A percentile compares a stretch with the other conserved stretches of the same genome.
These are phyloP conservation scores for Blastobotrys petasosporus DNA, from an alignment of 1,139 yeast species.

Conservation along the genomic window DNA sequence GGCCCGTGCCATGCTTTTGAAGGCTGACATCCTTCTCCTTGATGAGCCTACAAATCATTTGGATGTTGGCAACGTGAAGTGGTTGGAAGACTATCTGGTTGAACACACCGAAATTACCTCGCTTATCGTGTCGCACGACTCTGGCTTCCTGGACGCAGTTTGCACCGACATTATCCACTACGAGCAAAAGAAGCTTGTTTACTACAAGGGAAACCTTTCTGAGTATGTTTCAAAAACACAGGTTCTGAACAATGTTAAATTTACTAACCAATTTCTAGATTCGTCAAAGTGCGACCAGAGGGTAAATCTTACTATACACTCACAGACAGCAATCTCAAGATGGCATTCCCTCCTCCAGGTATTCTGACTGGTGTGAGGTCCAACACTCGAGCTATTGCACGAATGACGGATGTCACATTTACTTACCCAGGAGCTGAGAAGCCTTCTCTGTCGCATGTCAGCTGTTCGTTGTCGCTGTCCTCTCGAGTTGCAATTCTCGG, in stretches of 20 bases:
- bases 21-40: constrained; percentile 86
- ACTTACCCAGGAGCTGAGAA: constrained; percentile 83
- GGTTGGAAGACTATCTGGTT: constrained; percentile 84
- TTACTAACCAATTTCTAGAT: constrained; percentile 27
- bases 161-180: constrained; percentile 97
- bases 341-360: constrained; percentile 99
- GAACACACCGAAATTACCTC: constrained; percentile 81
- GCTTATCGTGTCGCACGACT: constrained; percentile 93
- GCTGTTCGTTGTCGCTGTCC: constrained; percentile 82
- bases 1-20: constrained; percentile 97
- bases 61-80: constrained; percentile 88
- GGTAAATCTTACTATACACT: constrained; percentile 96
- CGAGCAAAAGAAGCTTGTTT: constrained; percentile 89
- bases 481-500: constrained; percentile 96
- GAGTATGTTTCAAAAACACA: constrained; percentile 34
- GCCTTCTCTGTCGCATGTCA: constrained; percentile 73
- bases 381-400: constrained; percentile 89
- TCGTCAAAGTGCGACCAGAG: constrained; percentile 89
- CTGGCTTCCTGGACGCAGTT: constrained; percentile 91
- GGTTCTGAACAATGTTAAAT: not conserved
- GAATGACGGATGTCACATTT: constrained; percentile 80
- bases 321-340: constrained; percentile 85
- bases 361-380: constrained; percentile 94
- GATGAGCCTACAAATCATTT: constrained; percentile 99
- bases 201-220: constrained; percentile 92